phyloP scores from a whole-genome alignment of 1,284 basidiomycete genomes.

The Fomitiporia mediterranea region DNA sequence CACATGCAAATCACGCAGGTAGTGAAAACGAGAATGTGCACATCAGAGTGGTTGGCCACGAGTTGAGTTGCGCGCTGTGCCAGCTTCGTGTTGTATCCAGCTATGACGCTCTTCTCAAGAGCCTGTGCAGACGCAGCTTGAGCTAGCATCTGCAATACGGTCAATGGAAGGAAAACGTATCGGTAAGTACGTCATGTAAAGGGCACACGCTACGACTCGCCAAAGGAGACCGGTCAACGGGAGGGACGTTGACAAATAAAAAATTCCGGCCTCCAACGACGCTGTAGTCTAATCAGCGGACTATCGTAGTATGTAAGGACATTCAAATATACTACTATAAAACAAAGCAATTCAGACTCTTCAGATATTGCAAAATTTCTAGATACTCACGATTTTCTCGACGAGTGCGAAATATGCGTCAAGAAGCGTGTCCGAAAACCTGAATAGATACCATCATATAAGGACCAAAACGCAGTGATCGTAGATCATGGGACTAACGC shows the following conservation, averaged over 20 bases:
- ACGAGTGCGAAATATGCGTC: slow-evolving; percentile 50
- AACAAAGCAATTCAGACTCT: not conserved
- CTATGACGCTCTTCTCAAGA: slow-evolving; percentile 43
- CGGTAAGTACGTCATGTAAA: not conserved
- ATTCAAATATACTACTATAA: slow-evolving; percentile 2
- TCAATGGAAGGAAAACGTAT: not conserved
- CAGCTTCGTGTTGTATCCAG: slow-evolving; percentile 47
- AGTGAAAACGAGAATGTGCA: slow-evolving; percentile 26
- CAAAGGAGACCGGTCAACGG: slow-evolving; percentile 48
- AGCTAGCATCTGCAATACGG: slow-evolving; percentile 41
- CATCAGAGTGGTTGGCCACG: slow-evolving; percentile 40
- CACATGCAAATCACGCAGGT: not conserved
- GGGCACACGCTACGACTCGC: slow-evolving; percentile 28
- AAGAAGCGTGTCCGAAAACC: slow-evolving; percentile 47
- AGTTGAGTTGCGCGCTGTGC: slow-evolving; percentile 37
- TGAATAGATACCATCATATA: slow-evolving; percentile 21
- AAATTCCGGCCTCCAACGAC: slow-evolving; percentile 52
- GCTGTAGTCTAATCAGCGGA: slow-evolving; percentile 26
- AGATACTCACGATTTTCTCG: slow-evolving; percentile 46
- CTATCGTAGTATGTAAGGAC: slow-evolving; percentile 21
- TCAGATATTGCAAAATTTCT: too few relatives aligned
- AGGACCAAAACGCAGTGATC: not conserved
- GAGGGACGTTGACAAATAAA: slow-evolving; percentile 56
- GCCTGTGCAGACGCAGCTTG: slow-evolving; percentile 39
- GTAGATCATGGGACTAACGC: slow-evolving; percentile 35